These are phyloP conservation scores for Wickerhamiella azyma DNA, from an alignment of 805 yeast species.

Conservation along the genomic window DNA sequence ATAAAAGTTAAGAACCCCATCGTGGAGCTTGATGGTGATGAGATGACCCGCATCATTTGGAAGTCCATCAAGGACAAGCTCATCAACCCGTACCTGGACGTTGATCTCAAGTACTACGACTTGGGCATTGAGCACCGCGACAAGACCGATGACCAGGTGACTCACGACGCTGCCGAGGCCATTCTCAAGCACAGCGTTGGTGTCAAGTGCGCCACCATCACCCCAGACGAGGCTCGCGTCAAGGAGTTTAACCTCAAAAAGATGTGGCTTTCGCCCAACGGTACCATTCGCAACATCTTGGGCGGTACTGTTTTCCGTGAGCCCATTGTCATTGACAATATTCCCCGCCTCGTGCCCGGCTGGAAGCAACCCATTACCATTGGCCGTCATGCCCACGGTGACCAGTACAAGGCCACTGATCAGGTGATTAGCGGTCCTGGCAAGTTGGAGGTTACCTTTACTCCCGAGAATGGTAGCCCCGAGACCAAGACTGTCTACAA, in stretches of 20 bases:
- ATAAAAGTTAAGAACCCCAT: conserved; percentile 75
- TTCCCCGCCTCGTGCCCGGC: conserved; percentile 78
- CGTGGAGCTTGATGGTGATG: conserved; percentile 97
- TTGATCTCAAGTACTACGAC: conserved; percentile 86
- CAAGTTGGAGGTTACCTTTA: conserved; percentile 59
- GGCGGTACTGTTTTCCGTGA: conserved; percentile 97
- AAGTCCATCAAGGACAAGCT: conserved; percentile 72
- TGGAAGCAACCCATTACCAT: conserved; percentile 95
- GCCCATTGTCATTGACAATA: conserved; percentile 79
- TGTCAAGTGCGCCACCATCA: conserved; percentile 93
- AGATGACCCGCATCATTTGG: conserved; percentile 96
- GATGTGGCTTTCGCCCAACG: conserved; percentile 97
- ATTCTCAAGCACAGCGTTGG: conserved; percentile 83
- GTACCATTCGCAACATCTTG: conserved; percentile 86
- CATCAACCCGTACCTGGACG: conserved; percentile 70
- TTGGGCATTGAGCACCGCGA: conserved; percentile 79
- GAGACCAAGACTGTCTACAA: conserved; percentile 50
- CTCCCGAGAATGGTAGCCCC: conserved; percentile 49
- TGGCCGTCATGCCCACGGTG: conserved; percentile 96
- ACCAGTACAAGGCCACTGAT: conserved; percentile 91
- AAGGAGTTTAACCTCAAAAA: conserved; percentile 79
- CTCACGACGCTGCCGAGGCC: conserved; percentile 81
- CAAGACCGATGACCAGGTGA: conserved; percentile 74
- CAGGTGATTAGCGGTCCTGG: conserved; percentile 70
- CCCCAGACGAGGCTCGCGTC: conserved; percentile 89